Base-by-base conservation (phyloP, 2,329 filamentous ascomycete species). In the Rhexocercosporidium sp. region DNA sequence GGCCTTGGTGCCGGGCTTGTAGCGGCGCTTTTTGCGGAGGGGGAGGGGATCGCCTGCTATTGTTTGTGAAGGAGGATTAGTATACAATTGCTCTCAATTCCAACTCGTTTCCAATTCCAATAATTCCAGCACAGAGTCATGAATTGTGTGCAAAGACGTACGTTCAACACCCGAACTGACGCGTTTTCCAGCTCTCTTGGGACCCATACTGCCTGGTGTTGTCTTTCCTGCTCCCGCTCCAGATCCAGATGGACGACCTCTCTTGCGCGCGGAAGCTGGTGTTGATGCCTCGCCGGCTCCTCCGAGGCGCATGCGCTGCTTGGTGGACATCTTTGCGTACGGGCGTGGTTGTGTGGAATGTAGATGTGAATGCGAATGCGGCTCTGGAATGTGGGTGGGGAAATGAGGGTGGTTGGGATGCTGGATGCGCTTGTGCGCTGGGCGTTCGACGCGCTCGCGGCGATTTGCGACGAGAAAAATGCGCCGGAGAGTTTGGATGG, bases 1-100 rank as follows among this genome's bases (percentile, higher is more conserved):
- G 63, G 96, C 95, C 72, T 93, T 86, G 51, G 94, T 97, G 76
- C 94, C 94, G 1, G 92, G 92, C 65, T 83, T 86, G 77, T 93
- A 94, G 72, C 92, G 86, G 71, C 86, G 86, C 71, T 85, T 87
- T 71, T 85, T 84, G 66, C 80, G 82, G 66, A 85, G 82, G 1
- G 91, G 91, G 54, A 92, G 81, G 34, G 92, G 91, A 74, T 94
- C 91, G 67, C 92, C 92, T 74, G 91, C 91, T 93, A 59, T 6
- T 59, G 4, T 34, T 39, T 16, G 12, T 16, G 27, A 39, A 31
- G n/a, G 29, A 16, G 25, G 54, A 47, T 62, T 34, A 61, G 37
- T 34, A 39, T 12, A 20, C n/a, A n/a, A n/a, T n/a, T n/a, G n/a
- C n/a, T n/a, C n/a, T n/a, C n/a, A n/a, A n/a, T n/a, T n/a, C n/a